These are phyloP conservation scores for Polyporus tsugae DNA, from an alignment of 1,284 basidiomycete species.

Conservation along the genomic window DNA sequence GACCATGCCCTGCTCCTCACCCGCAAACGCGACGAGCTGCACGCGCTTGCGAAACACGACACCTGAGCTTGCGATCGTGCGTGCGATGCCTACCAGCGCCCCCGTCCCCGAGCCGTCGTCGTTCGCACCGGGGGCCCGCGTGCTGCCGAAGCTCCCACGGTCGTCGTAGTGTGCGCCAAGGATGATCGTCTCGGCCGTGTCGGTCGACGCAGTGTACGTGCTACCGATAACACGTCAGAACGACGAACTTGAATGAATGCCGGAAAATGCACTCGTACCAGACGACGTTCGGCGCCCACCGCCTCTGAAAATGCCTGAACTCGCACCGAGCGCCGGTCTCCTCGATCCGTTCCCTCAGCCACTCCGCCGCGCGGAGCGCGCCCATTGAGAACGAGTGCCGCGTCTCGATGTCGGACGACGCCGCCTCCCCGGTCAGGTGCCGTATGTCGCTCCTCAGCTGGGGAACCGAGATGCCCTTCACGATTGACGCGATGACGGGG, in stretches of 20 bases:
- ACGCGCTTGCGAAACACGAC: constrained; percentile 74
- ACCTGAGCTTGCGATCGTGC: constrained; percentile 66
- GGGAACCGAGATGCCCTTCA: constrained; percentile 67
- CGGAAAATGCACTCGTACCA: constrained; percentile 58
- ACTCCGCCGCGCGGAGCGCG: constrained; percentile 76
- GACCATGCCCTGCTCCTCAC: constrained; percentile 75
- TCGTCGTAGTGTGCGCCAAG: constrained; percentile 88
- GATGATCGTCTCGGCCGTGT: constrained; percentile 69
- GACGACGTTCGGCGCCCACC: constrained; percentile 86
- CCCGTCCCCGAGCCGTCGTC: constrained; percentile 86
- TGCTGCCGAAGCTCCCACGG: constrained; percentile 83
- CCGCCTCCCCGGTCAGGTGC: constrained; percentile 85
- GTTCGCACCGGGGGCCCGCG: constrained; percentile 78
- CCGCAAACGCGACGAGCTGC: constrained; percentile 74
- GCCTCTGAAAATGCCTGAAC: constrained; percentile 69
- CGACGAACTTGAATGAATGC: background rate
- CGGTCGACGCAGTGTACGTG: constrained; percentile 57
- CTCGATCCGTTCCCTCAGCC: constrained; percentile 79
- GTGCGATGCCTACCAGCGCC: constrained; percentile 78
- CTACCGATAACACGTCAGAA: constrained; percentile 44
- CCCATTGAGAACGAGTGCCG: constrained; percentile 83
- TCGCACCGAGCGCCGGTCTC: constrained; percentile 76
- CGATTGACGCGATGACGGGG: constrained; percentile 64
- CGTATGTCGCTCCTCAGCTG: constrained; percentile 76
- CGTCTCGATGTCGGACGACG: constrained; percentile 67